Percentiles rank a stretch among this genome's conserved stretches.
phyloP scores from a whole-genome alignment of 176 grass and related monocot genomes.

The Hyparrhenia diplandra region DNA sequence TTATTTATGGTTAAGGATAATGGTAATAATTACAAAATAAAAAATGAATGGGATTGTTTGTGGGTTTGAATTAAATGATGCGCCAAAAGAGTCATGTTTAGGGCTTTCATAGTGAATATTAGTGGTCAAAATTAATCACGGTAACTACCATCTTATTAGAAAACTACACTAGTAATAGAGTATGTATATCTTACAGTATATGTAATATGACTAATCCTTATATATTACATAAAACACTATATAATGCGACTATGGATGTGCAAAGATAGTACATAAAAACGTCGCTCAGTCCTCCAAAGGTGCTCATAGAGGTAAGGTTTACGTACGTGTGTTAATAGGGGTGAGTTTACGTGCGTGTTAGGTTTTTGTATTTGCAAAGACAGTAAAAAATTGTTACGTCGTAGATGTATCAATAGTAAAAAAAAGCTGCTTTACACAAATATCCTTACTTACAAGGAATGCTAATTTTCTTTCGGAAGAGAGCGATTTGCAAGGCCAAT shows the following conservation, averaged over 20 bases:
- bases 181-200: neutral
- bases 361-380: too few species aligned
- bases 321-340: too few species aligned
- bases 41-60: neutral
- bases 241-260: neutral
- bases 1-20: constrained; percentile 8
- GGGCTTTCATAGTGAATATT: neutral
- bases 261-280: too few species aligned
- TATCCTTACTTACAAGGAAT: neutral
- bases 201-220: too few species aligned
- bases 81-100: neutral
- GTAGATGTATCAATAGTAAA: neutral
- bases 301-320: too few species aligned
- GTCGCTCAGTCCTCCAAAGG: too few species aligned
- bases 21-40: neutral
- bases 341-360: too few species aligned
- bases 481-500: too few species aligned
- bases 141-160: neutral
- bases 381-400: too few species aligned
- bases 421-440: neutral
- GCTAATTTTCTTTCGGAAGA: neutral
- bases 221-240: too few species aligned
- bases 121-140: neutral
- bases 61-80: neutral
- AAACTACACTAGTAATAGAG: neutral